phyloP scores from a whole-genome alignment of 2,329 filamentous ascomycete genomes.

The Beauveria sp. region DNA sequence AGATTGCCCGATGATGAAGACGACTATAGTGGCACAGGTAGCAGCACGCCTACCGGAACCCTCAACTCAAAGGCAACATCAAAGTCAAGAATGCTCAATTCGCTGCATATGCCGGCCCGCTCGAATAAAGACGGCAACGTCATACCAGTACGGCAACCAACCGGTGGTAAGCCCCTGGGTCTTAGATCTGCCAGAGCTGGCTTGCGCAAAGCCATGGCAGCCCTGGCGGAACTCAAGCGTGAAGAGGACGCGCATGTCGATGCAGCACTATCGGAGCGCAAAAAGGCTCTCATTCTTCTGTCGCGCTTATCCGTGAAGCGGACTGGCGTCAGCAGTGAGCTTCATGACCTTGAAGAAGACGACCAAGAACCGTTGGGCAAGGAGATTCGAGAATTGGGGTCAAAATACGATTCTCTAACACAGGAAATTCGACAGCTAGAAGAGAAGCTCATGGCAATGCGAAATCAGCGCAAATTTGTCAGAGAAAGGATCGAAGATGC shows the following conservation, averaged over 20 bases:
- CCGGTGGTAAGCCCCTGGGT: constrained; percentile 40
- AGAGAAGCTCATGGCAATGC: constrained; percentile 53
- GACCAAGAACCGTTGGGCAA: constrained; percentile 50
- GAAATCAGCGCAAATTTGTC: constrained; percentile 51
- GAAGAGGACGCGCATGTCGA: constrained; percentile 59
- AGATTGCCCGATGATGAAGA: constrained; percentile 19
- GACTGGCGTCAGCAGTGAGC: constrained; percentile 42
- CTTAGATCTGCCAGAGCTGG: constrained; percentile 57
- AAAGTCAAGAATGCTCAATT: constrained; percentile 32
- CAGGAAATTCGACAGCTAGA: constrained; percentile 60
- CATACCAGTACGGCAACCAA: constrained; percentile 54
- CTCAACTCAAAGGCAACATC: constrained; percentile 33
- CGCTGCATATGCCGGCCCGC: constrained; percentile 33
- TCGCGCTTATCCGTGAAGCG: constrained; percentile 44
- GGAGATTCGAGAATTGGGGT: constrained; percentile 52
- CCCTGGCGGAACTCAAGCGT: constrained; percentile 56
- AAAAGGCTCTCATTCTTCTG: constrained; percentile 50
- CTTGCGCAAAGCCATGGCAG: constrained; percentile 54
- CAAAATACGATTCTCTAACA: constrained; percentile 47
- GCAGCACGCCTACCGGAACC: constrained; percentile 33
- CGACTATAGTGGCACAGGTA: constrained; percentile 32
- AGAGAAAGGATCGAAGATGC: constrained; percentile 53
- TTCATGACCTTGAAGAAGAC: constrained; percentile 46
- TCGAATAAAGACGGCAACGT: constrained; percentile 39
- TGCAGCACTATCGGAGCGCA: constrained; percentile 47